Conservation (phyloP, 495 filamentous ascomycete species). For the Penicillium malachiteum region DNA sequence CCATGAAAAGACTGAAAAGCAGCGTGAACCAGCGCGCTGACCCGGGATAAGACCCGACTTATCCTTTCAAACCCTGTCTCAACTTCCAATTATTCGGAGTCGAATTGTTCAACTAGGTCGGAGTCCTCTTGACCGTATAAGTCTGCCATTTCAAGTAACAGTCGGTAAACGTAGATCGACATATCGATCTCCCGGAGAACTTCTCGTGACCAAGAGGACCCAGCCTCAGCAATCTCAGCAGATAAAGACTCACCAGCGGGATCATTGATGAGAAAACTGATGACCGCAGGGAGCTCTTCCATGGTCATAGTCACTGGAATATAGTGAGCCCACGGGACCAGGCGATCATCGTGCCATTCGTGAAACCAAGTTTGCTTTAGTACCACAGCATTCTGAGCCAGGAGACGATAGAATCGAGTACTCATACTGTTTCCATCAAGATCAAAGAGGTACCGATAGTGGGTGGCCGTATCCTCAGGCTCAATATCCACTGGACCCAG, state of each 20-base stretch:
- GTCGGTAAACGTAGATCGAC: constrained; percentile 38
- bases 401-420: constrained; percentile 49
- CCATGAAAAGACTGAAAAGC: no score
- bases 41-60: no score
- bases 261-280: constrained; percentile 37
- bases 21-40: no score
- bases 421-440: constrained; percentile 57
- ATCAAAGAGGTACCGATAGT: constrained; percentile 37
- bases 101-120: no score
- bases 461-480: background rate
- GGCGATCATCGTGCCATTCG: constrained; percentile 60
- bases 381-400: constrained; percentile 38
- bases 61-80: no score
- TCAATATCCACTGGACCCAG: background rate
- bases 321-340: constrained; percentile 56
- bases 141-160: constrained; percentile 43
- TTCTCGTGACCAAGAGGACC: constrained; percentile 38
- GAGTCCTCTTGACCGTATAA: background rate
- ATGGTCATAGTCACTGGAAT: constrained; percentile 46
- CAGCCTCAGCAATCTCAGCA: constrained; percentile 40
- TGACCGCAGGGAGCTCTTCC: constrained; percentile 46
- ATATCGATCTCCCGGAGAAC: constrained; percentile 38
- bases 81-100: no score
- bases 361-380: constrained; percentile 50
- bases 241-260: constrained; percentile 31